A percentile compares a stretch with the other conserved stretches of the same genome.
phyloP scores from a whole-genome alignment of 352 stramenopile genomes.

The Nothophytophthora sp. region DNA sequence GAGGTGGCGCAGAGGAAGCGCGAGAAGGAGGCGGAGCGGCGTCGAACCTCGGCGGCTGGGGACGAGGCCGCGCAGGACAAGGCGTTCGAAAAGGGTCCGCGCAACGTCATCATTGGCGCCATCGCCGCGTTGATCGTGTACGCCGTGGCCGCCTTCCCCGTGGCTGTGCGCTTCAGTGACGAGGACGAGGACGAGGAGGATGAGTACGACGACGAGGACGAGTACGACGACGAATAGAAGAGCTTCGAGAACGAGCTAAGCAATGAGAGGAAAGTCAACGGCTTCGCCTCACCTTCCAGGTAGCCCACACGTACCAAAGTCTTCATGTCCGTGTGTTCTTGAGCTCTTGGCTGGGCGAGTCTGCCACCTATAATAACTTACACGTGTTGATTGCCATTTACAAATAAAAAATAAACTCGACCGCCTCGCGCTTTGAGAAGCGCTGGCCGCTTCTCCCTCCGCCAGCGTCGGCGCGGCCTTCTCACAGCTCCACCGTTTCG shows the following conservation, averaged over 20 bases:
- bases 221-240: conserved; percentile 32
- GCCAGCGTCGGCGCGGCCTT: background rate
- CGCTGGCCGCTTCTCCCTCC: too few species aligned
- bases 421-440: too few species aligned
- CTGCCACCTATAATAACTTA: conserved; percentile 49
- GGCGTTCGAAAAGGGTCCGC: conserved; percentile 71
- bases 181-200: conserved; percentile 46
- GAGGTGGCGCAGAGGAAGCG: conserved; percentile 59
- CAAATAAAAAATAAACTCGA: conserved; percentile 54
- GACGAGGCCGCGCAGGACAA: conserved; percentile 20
- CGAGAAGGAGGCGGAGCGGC: conserved; percentile 27
- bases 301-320: too few species aligned
- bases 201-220: conserved; percentile 44
- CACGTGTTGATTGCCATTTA: conserved; percentile 40
- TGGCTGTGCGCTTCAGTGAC: conserved; percentile 52
- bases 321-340: too few species aligned
- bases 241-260: too few species aligned
- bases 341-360: conserved; percentile 19
- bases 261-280: too few species aligned
- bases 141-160: conserved; percentile 58
- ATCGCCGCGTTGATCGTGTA: conserved; percentile 75
- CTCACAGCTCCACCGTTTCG: conserved; percentile 49
- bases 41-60: conserved; percentile 8
- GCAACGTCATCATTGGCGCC: conserved; percentile 81
- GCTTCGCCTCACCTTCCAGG: too few species aligned